These are phyloP conservation scores for Penicillium fuscoglaucum DNA, from an alignment of 2,329 filamentous ascomycete species.

Conservation along the genomic window DNA sequence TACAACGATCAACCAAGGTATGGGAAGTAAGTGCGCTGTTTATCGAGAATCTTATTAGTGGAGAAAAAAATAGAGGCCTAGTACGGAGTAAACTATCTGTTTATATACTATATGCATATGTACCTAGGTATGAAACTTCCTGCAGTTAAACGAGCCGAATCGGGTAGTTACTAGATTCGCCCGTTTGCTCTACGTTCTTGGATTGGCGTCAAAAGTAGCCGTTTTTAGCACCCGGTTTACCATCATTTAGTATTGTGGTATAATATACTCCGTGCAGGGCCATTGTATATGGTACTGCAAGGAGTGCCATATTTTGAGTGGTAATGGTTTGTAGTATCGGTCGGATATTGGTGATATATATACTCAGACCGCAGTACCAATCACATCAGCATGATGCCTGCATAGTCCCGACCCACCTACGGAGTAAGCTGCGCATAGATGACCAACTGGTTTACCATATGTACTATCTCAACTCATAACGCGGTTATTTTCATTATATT, in stretches of 20 bases:
- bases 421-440: background rate
- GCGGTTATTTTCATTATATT: background rate
- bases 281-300: background rate
- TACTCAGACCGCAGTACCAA: background rate
- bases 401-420: background rate
- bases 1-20: background rate
- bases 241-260: background rate
- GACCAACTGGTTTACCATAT: background rate
- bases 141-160: background rate
- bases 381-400: background rate
- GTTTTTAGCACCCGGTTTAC: background rate
- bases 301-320: background rate
- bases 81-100: background rate
- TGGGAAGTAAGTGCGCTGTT: background rate
- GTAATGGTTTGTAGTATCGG: background rate
- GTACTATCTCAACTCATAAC: no score
- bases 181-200: background rate
- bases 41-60: background rate
- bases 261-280: background rate
- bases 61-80: background rate
- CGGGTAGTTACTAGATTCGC: background rate
- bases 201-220: background rate
- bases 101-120: background rate
- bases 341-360: no score
- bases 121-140: no score